These are phyloP conservation scores for Diplodia sapinea DNA, from an alignment of 2,329 filamentous ascomycete species.

Conservation along the genomic window DNA sequence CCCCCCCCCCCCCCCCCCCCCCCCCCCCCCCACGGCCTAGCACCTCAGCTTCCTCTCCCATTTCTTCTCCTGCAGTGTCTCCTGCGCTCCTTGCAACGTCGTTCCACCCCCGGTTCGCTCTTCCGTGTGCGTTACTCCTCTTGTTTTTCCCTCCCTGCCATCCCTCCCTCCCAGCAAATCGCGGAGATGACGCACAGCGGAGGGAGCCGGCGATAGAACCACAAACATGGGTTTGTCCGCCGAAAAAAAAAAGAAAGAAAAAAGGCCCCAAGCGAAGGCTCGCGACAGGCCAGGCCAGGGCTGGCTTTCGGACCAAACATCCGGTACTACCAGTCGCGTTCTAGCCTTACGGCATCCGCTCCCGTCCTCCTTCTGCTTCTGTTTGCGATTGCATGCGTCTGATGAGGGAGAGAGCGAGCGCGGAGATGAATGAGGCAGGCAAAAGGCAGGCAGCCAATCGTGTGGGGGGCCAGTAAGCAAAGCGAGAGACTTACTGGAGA, in stretches of 20 bases:
- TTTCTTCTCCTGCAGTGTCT: neutral
- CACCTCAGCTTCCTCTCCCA: neutral
- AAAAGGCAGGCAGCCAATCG: neutral
- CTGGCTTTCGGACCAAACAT: neutral
- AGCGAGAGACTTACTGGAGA: neutral
- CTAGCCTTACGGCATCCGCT: neutral
- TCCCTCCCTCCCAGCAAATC: neutral
- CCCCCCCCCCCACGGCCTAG: neutral
- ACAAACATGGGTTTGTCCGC: neutral
- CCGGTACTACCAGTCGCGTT: neutral
- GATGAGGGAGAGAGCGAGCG: neutral
- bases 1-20: too few relatives aligned
- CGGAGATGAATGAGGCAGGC: neutral
- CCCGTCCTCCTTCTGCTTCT: neutral
- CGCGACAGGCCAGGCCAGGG: neutral
- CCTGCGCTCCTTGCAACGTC: neutral
- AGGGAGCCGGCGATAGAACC: conserved; percentile 1
- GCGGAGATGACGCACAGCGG: conserved; percentile 1
- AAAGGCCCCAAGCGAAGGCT: neutral
- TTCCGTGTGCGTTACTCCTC: neutral
- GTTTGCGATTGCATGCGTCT: neutral
- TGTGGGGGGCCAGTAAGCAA: neutral
- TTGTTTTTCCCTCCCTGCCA: neutral
- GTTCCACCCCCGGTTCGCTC: neutral
- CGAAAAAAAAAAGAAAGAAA: neutral